These are phyloP conservation scores for Insectozyma bohioensis DNA, from an alignment of 1,139 yeast genomes.

Conservation along the genomic window DNA sequence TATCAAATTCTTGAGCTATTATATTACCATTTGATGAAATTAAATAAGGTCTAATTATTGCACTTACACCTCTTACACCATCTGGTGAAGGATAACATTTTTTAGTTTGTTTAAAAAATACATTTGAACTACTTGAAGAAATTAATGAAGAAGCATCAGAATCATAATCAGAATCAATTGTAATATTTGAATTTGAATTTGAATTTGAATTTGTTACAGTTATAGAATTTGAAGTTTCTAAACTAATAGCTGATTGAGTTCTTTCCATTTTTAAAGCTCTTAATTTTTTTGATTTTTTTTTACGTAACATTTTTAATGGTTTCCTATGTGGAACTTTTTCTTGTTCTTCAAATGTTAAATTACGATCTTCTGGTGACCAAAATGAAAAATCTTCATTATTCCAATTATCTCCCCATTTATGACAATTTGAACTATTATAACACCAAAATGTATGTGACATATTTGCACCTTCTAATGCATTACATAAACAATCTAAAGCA, in stretches of 20 bases:
- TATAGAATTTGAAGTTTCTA: not conserved
- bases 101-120: constrained; percentile 17
- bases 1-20: constrained; percentile 53
- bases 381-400: constrained; percentile 91
- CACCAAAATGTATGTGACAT: constrained; percentile 85
- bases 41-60: constrained; percentile 73
- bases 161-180: constrained; percentile 8
- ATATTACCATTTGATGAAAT: constrained; percentile 57
- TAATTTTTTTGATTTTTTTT: no score
- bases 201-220: constrained; percentile 2
- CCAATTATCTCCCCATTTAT: constrained; percentile 88
- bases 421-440: constrained; percentile 69
- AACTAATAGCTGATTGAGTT: not conserved
- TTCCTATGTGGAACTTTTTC: not conserved
- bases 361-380: constrained; percentile 70
- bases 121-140: constrained; percentile 25
- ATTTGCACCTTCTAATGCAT: constrained; percentile 72
- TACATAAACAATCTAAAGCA: constrained; percentile 80
- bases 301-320: no score
- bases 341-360: constrained; percentile 19
- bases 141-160: constrained; percentile 14
- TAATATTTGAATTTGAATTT: constrained; percentile 3
- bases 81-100: constrained; percentile 46
- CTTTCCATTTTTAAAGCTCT: no score
- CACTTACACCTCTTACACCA: constrained; percentile 70